These are phyloP conservation scores for Aureobasidium pullulans DNA, from an alignment of 2,329 filamentous ascomycete species.

Conservation along the genomic window DNA sequence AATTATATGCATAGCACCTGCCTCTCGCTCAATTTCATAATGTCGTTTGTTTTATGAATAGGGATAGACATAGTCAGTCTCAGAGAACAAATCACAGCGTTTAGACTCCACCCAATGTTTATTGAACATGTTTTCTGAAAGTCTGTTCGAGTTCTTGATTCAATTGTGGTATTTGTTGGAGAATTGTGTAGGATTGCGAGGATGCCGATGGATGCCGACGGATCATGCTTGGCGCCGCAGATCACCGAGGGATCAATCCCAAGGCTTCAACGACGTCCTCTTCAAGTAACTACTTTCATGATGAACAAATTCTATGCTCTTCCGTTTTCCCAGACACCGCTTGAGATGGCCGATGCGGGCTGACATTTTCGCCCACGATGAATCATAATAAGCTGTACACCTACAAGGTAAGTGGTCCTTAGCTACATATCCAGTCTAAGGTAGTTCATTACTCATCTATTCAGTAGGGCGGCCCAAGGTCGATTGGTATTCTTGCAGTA, in stretches of 20 bases:
- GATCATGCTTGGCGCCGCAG: neutral
- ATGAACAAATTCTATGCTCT: no score
- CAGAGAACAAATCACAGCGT: no score
- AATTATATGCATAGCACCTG: neutral
- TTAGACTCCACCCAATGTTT: no score
- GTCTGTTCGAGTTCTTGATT: no score
- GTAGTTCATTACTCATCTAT: neutral
- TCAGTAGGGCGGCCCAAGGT: slow-evolving; percentile 75
- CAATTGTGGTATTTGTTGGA: neutral
- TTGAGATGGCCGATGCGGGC: no score
- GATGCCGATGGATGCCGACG: neutral
- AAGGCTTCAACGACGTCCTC: neutral
- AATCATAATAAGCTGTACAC: neutral
- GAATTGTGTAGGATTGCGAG: neutral
- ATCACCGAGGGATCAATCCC: neutral
- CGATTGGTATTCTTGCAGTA: slow-evolving; percentile 78
- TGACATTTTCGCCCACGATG: no score
- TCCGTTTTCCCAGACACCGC: no score
- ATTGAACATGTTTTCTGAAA: neutral
- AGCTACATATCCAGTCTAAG: no score
- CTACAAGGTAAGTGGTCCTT: neutral
- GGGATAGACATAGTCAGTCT: no score
- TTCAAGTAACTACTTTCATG: no score
- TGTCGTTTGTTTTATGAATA: no score
- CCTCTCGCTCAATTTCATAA: no score